Base-by-base conservation (phyloP, 257 asterid genomes). In the Solanum rostratum region DNA sequence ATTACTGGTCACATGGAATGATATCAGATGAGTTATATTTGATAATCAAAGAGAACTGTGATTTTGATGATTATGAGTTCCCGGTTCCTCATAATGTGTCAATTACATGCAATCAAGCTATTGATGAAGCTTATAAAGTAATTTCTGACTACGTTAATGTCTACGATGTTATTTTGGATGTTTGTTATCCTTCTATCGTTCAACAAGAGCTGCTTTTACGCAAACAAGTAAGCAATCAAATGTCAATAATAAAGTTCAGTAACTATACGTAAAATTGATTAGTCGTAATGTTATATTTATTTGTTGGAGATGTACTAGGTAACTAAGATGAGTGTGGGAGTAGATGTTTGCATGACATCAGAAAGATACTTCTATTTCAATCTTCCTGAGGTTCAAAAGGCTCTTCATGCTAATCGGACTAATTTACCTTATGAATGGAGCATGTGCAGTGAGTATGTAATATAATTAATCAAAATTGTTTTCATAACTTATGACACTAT, bases 1-100 rank as follows among this genome's bases (percentile, higher is more conserved):
- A 33, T 82, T 78, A 89, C 20, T 94, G 98, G 99, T 89, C 98
- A 19, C 98, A 93, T 52, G 99, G 99, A 33, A 92, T 95, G 82
- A 94, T 95, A 62, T 94, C 99, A 8, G 97, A 95, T 80, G 91
- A 90, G 45, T 68, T 93, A 9, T 85, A 76, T 24, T 19, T 87
- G 6, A 83, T 81, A 27, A 89, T 94, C n/a, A 90, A 88, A 10
- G 85, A n/a, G 16, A 88, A 86, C 15, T 95, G 99, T 88, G 90
- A 93, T 87, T 91, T 86, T 82, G 86, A 85, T 43, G 90, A 89
- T 84, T 89, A 89, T 46, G 83, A 82, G 13, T 87, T 63, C 74
- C 45, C 63, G 41, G 7, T 14, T 37, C 37, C 82, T 55, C 90
- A 89, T 43, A 89, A 89, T 41, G 88, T 57, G 11, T 91, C 99